phyloP scores from a whole-genome alignment of 2,329 filamentous ascomycete species.

The Aspergillus aculeatinus region DNA sequence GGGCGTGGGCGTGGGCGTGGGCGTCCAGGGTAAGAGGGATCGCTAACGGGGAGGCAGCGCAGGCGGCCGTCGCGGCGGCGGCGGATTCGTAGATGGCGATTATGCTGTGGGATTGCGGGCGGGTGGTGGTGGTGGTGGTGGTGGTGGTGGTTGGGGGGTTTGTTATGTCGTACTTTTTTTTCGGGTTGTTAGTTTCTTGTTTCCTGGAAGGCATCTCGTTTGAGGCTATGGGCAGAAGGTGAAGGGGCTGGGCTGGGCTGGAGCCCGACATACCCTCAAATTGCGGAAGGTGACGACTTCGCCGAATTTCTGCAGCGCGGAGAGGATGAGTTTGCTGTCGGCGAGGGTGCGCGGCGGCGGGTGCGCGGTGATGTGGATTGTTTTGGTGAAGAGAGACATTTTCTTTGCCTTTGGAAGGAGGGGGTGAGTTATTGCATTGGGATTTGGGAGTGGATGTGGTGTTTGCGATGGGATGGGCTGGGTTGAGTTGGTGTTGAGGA shows the following conservation, averaged over 20 bases:
- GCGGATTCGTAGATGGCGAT: constrained; percentile 39
- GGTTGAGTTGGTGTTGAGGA: no score
- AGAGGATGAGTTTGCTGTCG: constrained; percentile 37
- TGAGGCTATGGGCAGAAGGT: neutral
- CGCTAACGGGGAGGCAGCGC: constrained; percentile 33
- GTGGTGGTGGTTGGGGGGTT: constrained; percentile 10
- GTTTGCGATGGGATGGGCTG: no score
- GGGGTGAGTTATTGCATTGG: neutral
- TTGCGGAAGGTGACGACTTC: constrained; percentile 42
- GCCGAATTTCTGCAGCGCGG: constrained; percentile 42
- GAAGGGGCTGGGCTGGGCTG: neutral
- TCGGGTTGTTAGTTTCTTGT: neutral
- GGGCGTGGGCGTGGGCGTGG: no score
- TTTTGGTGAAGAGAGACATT: constrained; percentile 20
- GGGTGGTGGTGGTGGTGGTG: constrained; percentile 8
- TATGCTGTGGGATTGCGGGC: constrained; percentile 18
- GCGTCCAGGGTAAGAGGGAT: constrained; percentile 13
- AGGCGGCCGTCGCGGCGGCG: constrained; percentile 35
- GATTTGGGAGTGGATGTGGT: neutral
- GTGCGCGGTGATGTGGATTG: constrained; percentile 33
- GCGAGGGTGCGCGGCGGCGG: constrained; percentile 30
- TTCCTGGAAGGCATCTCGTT: neutral
- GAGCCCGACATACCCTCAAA: constrained; percentile 27
- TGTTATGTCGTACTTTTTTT: constrained; percentile 32
- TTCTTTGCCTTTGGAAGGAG: neutral